Conservation (phyloP, 1,139 yeast genomes). For the Arxiozyma heterogenica region DNA sequence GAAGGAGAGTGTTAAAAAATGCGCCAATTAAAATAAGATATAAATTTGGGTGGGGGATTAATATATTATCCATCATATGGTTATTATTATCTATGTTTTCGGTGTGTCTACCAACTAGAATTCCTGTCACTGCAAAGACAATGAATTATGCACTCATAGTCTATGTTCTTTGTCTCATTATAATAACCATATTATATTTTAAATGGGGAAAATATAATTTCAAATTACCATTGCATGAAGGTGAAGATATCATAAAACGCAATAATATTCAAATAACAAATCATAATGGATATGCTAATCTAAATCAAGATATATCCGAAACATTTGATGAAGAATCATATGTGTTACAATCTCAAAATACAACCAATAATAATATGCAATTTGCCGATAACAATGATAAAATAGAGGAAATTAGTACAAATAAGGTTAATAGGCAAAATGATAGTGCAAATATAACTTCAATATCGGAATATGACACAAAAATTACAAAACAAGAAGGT, state of each 20-base stretch:
- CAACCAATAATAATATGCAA: not conserved
- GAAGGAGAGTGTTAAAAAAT: slow-evolving; percentile 55
- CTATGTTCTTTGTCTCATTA: slow-evolving; percentile 39
- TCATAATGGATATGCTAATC: not conserved
- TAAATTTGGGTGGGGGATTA: slow-evolving; percentile 54
- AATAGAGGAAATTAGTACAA: not conserved
- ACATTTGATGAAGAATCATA: not conserved
- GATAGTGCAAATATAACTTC: not conserved
- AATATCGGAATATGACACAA: not conserved
- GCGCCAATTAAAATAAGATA: slow-evolving; percentile 61
- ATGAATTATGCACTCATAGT: slow-evolving; percentile 75
- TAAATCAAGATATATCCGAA: not conserved
- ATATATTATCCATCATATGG: slow-evolving; percentile 54
- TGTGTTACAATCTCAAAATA: not conserved
- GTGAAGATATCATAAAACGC: not conserved
- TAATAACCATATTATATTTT: slow-evolving; percentile 44
- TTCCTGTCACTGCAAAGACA: slow-evolving; percentile 50
- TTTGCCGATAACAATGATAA: not conserved
- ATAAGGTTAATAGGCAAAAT: not conserved
- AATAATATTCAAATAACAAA: not conserved
- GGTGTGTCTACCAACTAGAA: slow-evolving; percentile 65
- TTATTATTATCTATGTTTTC: slow-evolving; percentile 50
- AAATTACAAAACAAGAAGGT: not conserved
- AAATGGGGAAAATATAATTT: slow-evolving; percentile 55
- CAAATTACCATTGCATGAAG: slow-evolving; percentile 42